Percentiles rank a stretch among this genome's conserved stretches.
These are phyloP conservation scores for Fusarium sp. DNA, from an alignment of 2,329 filamentous ascomycete species.

Conservation along the genomic window DNA sequence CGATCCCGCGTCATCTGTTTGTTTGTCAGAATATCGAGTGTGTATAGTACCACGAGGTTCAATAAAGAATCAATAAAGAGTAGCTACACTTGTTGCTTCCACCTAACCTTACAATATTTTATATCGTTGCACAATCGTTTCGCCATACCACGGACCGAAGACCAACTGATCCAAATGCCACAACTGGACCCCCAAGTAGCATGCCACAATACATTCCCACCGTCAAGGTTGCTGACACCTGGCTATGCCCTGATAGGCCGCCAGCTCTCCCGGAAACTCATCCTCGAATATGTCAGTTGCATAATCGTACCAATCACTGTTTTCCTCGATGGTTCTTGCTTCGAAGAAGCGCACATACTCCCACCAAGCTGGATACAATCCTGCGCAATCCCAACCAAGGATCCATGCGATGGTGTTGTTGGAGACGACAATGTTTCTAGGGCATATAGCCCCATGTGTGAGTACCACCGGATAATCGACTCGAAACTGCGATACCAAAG, in stretches of 20 bases:
- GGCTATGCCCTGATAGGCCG: constrained; percentile 51
- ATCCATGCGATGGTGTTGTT: constrained; percentile 45
- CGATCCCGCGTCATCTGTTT: constrained; percentile 26
- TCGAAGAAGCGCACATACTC: constrained; percentile 55
- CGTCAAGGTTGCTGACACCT: constrained; percentile 48
- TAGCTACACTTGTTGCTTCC: constrained; percentile 23
- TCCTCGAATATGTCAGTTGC: constrained; percentile 48
- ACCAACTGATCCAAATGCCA: background rate
- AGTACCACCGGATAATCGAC: constrained; percentile 37
- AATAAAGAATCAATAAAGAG: constrained; percentile 22
- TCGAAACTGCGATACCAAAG: constrained; percentile 41
- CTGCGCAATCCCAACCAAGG: constrained; percentile 52
- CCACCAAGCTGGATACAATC: constrained; percentile 54
- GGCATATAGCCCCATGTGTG: constrained; percentile 48
- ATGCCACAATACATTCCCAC: background rate
- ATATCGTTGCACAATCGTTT: background rate
- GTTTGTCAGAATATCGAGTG: constrained; percentile 34
- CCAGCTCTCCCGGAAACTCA: constrained; percentile 46
- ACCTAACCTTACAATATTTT: no score
- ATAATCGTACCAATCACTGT: constrained; percentile 53
- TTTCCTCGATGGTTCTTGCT: constrained; percentile 44
- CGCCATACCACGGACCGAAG: background rate
- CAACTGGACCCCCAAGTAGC: background rate
- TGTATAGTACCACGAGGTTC: constrained; percentile 41
- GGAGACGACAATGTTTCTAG: constrained; percentile 50